Evolutionary conservation across 176 grass and related monocot species (phyloP).

Genomic region (Leersia perrieri): DNA sequence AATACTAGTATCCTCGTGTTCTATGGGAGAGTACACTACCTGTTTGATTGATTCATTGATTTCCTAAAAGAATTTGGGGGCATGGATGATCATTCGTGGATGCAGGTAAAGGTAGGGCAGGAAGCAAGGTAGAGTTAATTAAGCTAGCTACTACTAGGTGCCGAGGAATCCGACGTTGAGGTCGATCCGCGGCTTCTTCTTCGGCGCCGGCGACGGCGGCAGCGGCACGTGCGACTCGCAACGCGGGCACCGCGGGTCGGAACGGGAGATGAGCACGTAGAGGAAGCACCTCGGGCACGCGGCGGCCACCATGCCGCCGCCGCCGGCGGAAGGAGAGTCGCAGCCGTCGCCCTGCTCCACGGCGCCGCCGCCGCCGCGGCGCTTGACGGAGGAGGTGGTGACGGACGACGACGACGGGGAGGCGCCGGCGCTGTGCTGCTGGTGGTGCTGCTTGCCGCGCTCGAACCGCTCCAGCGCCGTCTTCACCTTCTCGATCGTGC

Average conservation of each 20-base stretch:
- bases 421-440: constrained; percentile 24
- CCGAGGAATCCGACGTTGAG: constrained; percentile 58
- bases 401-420: constrained; percentile 75
- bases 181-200: constrained; percentile 77
- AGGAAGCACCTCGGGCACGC: constrained; percentile 89
- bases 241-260: constrained; percentile 72
- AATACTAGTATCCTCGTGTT: background rate
- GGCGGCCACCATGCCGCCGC: constrained; percentile 61
- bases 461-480: constrained; percentile 72
- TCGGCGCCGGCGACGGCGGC: background rate
- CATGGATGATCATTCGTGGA: background rate
- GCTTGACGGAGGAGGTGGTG: constrained; percentile 60
- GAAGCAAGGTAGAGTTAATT: background rate
- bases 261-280: constrained; percentile 87
- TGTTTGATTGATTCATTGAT: background rate
- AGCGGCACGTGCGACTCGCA: constrained; percentile 74
- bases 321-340: constrained; percentile 46
- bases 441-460: constrained; percentile 42
- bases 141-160: constrained; percentile 12
- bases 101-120: background rate
- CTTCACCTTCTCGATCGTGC: constrained; percentile 85
- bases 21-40: background rate
- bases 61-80: background rate
- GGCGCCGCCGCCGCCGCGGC: constrained; percentile 19
- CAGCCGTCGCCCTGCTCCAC: constrained; percentile 66